Evolutionary conservation across 768 basidiomycete species (phyloP).

Genomic region (Suillus americanus): DNA sequence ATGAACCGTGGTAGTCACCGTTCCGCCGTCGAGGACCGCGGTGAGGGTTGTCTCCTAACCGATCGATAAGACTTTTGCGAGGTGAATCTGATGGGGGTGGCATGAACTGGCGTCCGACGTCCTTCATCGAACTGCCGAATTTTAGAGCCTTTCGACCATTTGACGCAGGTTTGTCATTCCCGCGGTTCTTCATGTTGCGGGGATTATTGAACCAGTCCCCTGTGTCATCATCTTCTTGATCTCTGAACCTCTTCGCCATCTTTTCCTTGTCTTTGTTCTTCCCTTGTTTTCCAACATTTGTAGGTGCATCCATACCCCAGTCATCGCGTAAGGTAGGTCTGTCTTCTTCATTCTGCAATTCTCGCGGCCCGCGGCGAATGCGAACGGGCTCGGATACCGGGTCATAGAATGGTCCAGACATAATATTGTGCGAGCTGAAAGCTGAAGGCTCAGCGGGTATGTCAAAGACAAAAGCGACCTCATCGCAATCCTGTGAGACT

Average conservation of each 20-base stretch:
- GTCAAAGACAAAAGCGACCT: conserved; percentile 39
- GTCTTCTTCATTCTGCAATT: conserved; percentile 27
- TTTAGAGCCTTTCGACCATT: conserved; percentile 33
- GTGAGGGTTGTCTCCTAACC: conserved; percentile 21
- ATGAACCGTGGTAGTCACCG: conserved; percentile 1
- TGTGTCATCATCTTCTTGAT: conserved; percentile 50
- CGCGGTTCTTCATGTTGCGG: conserved; percentile 30
- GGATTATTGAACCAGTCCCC: conserved; percentile 63
- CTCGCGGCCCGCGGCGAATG: conserved; percentile 39
- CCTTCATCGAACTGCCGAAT: conserved; percentile 37
- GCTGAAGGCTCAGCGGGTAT: conserved; percentile 58
- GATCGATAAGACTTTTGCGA: conserved; percentile 36
- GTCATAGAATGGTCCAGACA: conserved; percentile 66
- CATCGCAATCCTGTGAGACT: conserved; percentile 58
- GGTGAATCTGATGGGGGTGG: conserved; percentile 14
- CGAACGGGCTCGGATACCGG: conserved; percentile 32
- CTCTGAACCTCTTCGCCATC: conserved; percentile 50
- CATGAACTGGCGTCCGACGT: conserved; percentile 24
- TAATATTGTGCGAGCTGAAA: conserved; percentile 61
- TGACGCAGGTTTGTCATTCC: conserved; percentile 11
- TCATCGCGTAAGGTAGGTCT: conserved; percentile 36
- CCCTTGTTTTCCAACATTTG: conserved; percentile 65
- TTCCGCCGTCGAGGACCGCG: conserved; percentile 9
- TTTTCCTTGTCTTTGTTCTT: conserved; percentile 58
- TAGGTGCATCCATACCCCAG: conserved; percentile 48